Percentiles rank a stretch among this genome's conserved stretches.
Evolutionary conservation across 1,284 basidiomycete species (phyloP).

Genomic region (Polyporus tsugae): DNA sequence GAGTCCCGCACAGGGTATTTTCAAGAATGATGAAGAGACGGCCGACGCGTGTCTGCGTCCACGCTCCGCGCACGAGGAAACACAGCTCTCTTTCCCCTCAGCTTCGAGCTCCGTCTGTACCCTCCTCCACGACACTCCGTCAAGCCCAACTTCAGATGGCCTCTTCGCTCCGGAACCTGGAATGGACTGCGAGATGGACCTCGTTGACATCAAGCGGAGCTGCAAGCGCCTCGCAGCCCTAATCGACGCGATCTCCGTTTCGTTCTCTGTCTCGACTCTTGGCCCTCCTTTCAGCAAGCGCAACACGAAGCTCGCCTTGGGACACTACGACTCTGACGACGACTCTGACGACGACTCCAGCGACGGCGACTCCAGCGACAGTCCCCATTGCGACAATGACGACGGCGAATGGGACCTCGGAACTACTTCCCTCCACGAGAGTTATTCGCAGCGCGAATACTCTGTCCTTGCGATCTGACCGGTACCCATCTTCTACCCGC

Average conservation of each 20-base stretch:
- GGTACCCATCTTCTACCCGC: neutral
- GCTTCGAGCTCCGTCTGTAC: neutral
- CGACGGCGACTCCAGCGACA: neutral
- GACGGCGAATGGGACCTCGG: slow-evolving; percentile 1
- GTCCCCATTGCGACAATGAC: neutral
- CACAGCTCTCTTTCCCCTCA: neutral
- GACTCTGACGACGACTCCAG: neutral
- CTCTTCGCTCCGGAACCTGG: neutral
- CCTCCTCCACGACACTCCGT: neutral
- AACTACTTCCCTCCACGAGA: neutral
- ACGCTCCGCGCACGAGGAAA: neutral
- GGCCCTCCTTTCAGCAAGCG: neutral
- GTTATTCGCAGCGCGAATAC: neutral
- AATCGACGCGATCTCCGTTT: neutral
- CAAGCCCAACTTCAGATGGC: neutral
- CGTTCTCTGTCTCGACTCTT: neutral
- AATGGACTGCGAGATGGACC: neutral
- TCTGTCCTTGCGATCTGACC: neutral
- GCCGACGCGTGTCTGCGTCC: neutral
- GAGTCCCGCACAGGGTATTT: neutral
- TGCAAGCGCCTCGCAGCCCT: neutral
- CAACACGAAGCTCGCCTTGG: neutral
- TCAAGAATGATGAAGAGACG: neutral
- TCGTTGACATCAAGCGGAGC: neutral
- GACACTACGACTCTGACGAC: neutral